Evolutionary conservation across 2,329 filamentous ascomycete species (phyloP), one percentile per base, ranked within the genome.

Genomic region (Nothopassalora personata): DNA sequence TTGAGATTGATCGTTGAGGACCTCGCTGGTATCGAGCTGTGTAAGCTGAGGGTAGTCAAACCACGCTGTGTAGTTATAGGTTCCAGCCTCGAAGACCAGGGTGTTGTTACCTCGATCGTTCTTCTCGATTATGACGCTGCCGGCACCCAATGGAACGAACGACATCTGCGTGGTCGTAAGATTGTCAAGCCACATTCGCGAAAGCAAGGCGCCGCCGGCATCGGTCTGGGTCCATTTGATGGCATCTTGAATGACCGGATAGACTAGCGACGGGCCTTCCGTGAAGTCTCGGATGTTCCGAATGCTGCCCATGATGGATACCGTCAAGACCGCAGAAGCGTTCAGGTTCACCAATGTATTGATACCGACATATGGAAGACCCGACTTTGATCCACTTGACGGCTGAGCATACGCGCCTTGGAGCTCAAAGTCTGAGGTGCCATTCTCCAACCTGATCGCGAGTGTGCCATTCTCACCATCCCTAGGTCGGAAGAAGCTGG

Each of bases 11-110:
- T 75, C 64, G 58, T 79, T 83, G 5, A 88, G 68, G 0, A 85
- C 80, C 47, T 82, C 72, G 3, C 71, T 60, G 0, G 80, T 73
- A 3, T 71, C 77, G 1, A 87, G 70, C 57, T 85, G 83, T 5
- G 78, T 73, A 3, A 86, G 73, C 62, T 87, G 84, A 1, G 84
- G 83, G 62, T 87, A 87, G 66, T 86, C 82, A 72, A 83, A 83
- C 2, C 80, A 80, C 0, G 84, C 83, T 1, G 79, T 79, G 68
- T 87, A 86, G 4, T 71, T 70, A 67, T 87, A 87, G 4, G 75
- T 75, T 0, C 85, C 85, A 0, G 79, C 71, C 0, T 74, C 74
- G 50, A 88, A 82, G 1, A 63, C 70, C 23, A 83, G 58, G 0
- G 73, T 81, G 5, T 39, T 36, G 23, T 56, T 55, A 9, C 45